Evolutionary conservation across 2,329 filamentous ascomycete species (phyloP), one percentile per base, ranked within the genome.

Genomic region (Trichothecium roseum): DNA sequence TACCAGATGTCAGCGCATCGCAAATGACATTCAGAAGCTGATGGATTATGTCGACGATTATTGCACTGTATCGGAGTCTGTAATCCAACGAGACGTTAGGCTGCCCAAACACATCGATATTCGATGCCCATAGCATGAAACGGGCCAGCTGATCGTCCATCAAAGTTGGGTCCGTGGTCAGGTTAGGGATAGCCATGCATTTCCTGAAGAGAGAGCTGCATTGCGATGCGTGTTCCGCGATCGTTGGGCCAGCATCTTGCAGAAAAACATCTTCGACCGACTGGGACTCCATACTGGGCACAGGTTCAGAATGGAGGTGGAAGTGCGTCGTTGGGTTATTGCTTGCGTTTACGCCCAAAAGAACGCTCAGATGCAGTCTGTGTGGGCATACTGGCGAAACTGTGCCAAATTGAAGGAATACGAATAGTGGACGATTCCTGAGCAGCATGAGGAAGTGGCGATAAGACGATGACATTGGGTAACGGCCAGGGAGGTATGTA

Each of bases 211-310:
- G 45, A 38, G 30, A 39, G 15, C 38, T 30, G 45, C 50, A 53
- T 31, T 49, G 43, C 34, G 36, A 38, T 27, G 46, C 48, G 30
- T 53, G 50, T 32, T 52, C 47, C 41, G 49, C 50, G 43, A 53
- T 52, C 36, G 46, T 48, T 28, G 41, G 42, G 40, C 41, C 18
- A 39, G 43, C 42, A 26, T 51, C 46, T 45, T 50, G 47, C 37
- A 50, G 44, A 37, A 53, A 50, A 46, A 51, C 38, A 42, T 52
- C 48, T 39, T 52, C 41, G n/a, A n/a, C n/a, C n/a, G n/a, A n/a
- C n/a, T n/a, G n/a, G n/a, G n/a, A n/a, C 33, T 28, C 26, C n/a
- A 28, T n/a, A n/a, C n/a, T n/a, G n/a, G n/a, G n/a, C n/a, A n/a
- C n/a, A n/a, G n/a, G n/a, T n/a, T n/a, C n/a, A n/a, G n/a, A n/a